These are phyloP conservation scores for Mycena vulgaris DNA, from an alignment of 768 basidiomycete genomes.

Conservation along the genomic window DNA sequence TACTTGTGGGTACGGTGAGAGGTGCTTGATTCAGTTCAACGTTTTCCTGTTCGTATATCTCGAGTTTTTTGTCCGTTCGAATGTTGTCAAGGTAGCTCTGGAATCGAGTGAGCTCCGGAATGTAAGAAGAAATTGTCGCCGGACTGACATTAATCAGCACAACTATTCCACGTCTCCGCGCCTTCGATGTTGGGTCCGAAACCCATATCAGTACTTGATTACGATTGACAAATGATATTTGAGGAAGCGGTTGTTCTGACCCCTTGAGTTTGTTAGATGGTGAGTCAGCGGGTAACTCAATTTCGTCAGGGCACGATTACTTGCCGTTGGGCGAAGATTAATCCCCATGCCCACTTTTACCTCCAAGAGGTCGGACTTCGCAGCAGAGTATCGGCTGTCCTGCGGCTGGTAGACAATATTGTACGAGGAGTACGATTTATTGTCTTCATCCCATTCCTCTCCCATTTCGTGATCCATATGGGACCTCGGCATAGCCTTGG, in stretches of 20 bases:
- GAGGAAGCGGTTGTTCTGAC: neutral
- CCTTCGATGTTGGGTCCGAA: neutral
- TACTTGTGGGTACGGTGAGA: neutral
- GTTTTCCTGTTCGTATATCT: conserved; percentile 8
- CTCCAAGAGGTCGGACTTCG: neutral
- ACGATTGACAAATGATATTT: conserved; percentile 3
- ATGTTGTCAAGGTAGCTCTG: conserved; percentile 11
- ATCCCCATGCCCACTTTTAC: conserved; percentile 13
- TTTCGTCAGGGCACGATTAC: neutral
- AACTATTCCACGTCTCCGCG: neutral
- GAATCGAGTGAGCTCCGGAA: too few relatives aligned
- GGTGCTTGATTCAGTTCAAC: neutral
- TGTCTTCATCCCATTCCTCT: conserved; percentile 1
- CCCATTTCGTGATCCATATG: neutral
- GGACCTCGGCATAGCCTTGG: conserved; percentile 6
- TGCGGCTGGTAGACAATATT: neutral
- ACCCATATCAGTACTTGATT: conserved; percentile 9
- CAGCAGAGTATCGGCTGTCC: too few relatives aligned
- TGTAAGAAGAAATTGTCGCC: too few relatives aligned
- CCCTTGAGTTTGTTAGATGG: neutral
- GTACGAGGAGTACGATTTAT: conserved; percentile 1
- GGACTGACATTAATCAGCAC: too few relatives aligned
- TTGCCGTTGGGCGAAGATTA: conserved; percentile 3
- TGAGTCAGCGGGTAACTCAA: neutral
- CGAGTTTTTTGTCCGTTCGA: neutral